phyloP scores from a whole-genome alignment of 371 early-diverging fungal genomes.

The Coemansia sp. region DNA sequence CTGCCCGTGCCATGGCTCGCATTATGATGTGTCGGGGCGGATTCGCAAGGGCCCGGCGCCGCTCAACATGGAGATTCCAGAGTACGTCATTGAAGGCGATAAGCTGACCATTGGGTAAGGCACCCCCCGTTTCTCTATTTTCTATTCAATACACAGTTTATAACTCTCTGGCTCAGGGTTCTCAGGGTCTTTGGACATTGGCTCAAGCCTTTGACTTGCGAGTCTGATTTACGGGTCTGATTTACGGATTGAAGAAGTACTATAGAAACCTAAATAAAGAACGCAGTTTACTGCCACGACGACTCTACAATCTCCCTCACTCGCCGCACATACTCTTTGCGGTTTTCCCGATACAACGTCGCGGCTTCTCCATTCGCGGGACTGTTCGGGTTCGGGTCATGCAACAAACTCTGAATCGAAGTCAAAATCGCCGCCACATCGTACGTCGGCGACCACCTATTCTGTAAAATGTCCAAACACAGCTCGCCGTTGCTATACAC shows the following conservation, averaged over 20 bases:
- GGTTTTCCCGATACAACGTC: constrained; percentile 87
- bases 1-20: constrained; percentile 99
- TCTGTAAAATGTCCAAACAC: constrained; percentile 98
- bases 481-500: constrained; percentile 98
- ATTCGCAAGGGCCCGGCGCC: constrained; percentile 85
- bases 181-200: too few species aligned
- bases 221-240: too few species aligned
- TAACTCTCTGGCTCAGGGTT: too few species aligned
- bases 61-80: constrained; percentile 92
- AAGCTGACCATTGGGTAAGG: constrained; percentile 61
- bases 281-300: constrained; percentile 65
- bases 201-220: too few species aligned
- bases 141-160: constrained; percentile 1
- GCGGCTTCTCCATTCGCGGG: constrained; percentile 99
- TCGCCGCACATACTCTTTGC: constrained; percentile 89
- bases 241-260: background rate
- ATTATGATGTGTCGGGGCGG: constrained; percentile 89
- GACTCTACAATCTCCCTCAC: constrained; percentile 93
- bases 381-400: constrained; percentile 97
- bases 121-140: background rate
- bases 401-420: constrained; percentile 95
- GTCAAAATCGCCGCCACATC: constrained; percentile 96
- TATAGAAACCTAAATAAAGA: background rate
- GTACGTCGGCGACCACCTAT: constrained; percentile 97
- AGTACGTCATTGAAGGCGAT: constrained; percentile 64